phyloP scores from a whole-genome alignment of 208 protist genomes.

The Leptomonas seymouri region DNA sequence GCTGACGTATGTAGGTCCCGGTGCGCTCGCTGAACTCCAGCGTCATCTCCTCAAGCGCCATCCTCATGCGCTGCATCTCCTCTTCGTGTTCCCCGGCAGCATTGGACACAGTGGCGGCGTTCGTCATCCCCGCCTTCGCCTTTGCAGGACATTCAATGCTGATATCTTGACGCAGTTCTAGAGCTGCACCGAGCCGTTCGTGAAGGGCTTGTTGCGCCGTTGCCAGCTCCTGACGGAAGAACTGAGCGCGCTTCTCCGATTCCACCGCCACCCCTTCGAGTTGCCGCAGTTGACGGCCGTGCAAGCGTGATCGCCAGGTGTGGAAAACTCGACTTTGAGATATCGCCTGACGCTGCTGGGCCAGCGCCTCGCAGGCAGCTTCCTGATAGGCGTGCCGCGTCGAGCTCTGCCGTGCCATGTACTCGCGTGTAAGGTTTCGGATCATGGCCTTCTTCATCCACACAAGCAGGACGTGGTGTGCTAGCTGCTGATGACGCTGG shows the following conservation, averaged over 20 bases:
- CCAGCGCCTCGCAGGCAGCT: conserved; percentile 13
- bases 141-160: background rate
- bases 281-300: conserved; percentile 1
- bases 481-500: conserved; percentile 8
- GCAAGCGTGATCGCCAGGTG: conserved; percentile 18
- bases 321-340: background rate
- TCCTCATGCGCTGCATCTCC: conserved; percentile 44
- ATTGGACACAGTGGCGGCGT: background rate
- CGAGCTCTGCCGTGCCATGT: background rate
- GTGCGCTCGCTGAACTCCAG: conserved; percentile 68
- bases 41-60: conserved; percentile 52
- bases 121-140: background rate
- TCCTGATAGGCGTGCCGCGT: conserved; percentile 9
- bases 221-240: conserved; percentile 29
- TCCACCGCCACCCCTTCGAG: conserved; percentile 6
- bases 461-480: conserved; percentile 9
- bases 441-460: conserved; percentile 39
- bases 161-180: conserved; percentile 16
- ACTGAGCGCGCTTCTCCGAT: conserved; percentile 24
- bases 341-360: conserved; percentile 1
- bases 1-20: conserved; percentile 56
- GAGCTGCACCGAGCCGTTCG: conserved; percentile 1
- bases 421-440: conserved; percentile 24
- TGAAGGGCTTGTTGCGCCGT: conserved; percentile 21
- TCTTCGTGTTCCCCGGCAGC: conserved; percentile 34